phyloP scores from a whole-genome alignment of 495 filamentous ascomycete genomes.

The Neurospora sp. region DNA sequence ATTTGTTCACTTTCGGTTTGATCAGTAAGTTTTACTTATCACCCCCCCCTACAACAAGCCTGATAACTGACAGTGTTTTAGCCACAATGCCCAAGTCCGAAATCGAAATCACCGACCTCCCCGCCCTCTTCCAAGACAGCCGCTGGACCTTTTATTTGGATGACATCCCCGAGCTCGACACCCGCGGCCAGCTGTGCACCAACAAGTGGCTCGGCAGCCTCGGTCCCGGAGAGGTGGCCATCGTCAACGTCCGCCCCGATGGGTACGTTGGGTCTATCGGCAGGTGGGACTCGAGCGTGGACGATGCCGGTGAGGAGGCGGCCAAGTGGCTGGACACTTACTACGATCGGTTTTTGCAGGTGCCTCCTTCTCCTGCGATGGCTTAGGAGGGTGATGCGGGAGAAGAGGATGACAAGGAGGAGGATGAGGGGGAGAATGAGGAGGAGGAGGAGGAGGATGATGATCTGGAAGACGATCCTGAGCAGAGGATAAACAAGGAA shows the following conservation, averaged over 20 bases:
- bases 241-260: constrained; percentile 56
- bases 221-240: constrained; percentile 37
- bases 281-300: constrained; percentile 37
- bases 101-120: constrained; percentile 53
- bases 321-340: constrained; percentile 49
- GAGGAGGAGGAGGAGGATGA: not conserved
- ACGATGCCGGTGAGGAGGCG: constrained; percentile 34
- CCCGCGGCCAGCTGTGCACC: constrained; percentile 39
- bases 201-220: constrained; percentile 54
- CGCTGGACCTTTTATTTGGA: constrained; percentile 64
- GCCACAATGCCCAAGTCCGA: constrained; percentile 45
- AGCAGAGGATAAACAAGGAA: not conserved
- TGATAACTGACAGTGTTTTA: constrained; percentile 13
- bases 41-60: too few species aligned
- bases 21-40: constrained; percentile 28
- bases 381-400: not conserved
- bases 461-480: not conserved
- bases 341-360: constrained; percentile 43
- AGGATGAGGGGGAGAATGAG: not conserved
- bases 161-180: constrained; percentile 39
- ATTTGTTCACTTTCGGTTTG: constrained; percentile 49
- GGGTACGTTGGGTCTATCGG: constrained; percentile 54
- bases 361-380: constrained; percentile 12
- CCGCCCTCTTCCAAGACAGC: constrained; percentile 43
- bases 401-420: not conserved